Base-by-base conservation (phyloP, 257 asterid genomes). In the Primulina tabacum region DNA sequence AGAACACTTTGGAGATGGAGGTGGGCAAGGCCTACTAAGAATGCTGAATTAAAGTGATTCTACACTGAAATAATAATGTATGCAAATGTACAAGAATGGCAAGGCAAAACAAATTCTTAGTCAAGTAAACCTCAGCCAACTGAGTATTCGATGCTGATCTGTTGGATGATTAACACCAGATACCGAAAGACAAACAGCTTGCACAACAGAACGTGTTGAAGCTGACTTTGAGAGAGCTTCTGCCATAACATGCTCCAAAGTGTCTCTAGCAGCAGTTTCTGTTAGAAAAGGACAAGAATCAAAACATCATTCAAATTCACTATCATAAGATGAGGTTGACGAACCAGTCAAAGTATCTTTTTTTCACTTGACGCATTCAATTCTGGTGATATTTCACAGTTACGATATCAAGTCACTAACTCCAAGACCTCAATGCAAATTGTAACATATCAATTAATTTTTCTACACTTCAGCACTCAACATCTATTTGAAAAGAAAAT, bases 221-320 rank as follows among this genome's bases (percentile, higher is more conserved):
- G 80, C 82, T 59, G 95, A 82, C 78, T 77, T 84, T 60, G 82
- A 82, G 71, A 88, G 95, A 60, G 92, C 96, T 74, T 88, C 88
- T 14, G 90, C 92, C 96, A 90, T 90, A 26, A 87, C 92, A 78
- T 77, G 82, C 86, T 90, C 95, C 62, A 90, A 65, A 56, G 89
- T 85, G 77, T 86, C 88, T 72, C 88, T 86, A 56, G 96, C 95
- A n/a, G 88, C 89, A 50, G 82, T 74, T 90, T 90, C 96, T 90
- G 84, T 57, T 53, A 29, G 35, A 62, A 58, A 75, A 64, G n/a
- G 21, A 53, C 32, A 53, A 60, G 33, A 16, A 37, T 59, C 33
- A 21, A 64, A 59, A 16, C 20, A 50, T 16, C 57, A 16, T 16
- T 50, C 57, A 17, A 16, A 17, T 17, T 16, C 16, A 8, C 21